Percentiles rank a stretch among this genome's conserved stretches.
These are phyloP conservation scores for Tulasnella sp. DNA, from an alignment of 768 basidiomycete genomes.

Conservation along the genomic window DNA sequence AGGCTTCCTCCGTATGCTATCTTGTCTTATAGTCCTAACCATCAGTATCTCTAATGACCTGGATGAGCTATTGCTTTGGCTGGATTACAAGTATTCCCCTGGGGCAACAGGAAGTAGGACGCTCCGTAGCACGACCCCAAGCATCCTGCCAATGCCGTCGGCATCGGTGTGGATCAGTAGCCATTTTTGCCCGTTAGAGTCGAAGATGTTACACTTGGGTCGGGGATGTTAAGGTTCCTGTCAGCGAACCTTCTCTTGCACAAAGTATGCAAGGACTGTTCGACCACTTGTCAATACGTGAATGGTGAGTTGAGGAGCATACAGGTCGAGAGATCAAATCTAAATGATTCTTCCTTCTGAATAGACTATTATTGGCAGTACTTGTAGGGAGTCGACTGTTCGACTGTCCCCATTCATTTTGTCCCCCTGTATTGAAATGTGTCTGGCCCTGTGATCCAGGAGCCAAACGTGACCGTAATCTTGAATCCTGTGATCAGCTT, in stretches of 20 bases:
- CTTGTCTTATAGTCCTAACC: not conserved
- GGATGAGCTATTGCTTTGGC: not conserved
- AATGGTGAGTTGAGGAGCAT: too few relatives aligned
- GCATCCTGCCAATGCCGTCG: not conserved
- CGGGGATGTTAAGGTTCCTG: not conserved
- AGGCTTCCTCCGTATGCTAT: constrained; percentile 43
- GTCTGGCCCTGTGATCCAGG: too few relatives aligned
- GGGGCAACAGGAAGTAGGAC: not conserved
- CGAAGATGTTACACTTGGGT: not conserved
- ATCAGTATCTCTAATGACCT: not conserved
- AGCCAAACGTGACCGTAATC: too few relatives aligned
- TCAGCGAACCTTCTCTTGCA: not conserved
- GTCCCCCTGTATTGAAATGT: too few relatives aligned
- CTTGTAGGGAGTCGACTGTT: not conserved
- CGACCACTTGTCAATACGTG: too few relatives aligned
- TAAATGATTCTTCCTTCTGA: too few relatives aligned
- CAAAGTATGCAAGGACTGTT: not conserved
- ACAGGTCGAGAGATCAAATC: too few relatives aligned
- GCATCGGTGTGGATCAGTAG: not conserved
- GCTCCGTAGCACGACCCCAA: not conserved
- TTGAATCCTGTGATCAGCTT: not conserved
- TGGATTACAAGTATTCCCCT: not conserved
- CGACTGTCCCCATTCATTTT: not conserved
- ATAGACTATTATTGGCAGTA: not conserved
- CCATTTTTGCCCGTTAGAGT: not conserved